Percentiles rank a stretch among this genome's conserved stretches.
These are phyloP conservation scores for Drosera spatulata DNA, from an alignment of 179 eudicot species.

Conservation along the genomic window DNA sequence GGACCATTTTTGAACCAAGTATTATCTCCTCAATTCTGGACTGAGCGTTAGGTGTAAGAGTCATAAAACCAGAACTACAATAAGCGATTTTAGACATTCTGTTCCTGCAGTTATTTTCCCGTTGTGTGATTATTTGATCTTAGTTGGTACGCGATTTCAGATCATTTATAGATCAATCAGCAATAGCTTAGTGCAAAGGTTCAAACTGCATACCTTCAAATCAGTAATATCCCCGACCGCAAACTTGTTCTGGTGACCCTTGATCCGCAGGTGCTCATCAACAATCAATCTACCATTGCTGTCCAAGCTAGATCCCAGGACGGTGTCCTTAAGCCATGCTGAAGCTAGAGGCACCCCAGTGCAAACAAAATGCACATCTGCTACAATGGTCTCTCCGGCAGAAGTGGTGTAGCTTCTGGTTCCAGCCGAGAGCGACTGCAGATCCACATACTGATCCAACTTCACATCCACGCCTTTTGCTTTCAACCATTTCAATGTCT, in stretches of 20 bases:
- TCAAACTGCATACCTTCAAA: constrained; percentile 14
- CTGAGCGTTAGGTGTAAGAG: no score
- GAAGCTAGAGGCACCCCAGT: constrained; percentile 40
- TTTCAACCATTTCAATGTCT: constrained; percentile 35
- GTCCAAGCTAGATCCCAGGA: constrained; percentile 26
- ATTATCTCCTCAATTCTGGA: no score
- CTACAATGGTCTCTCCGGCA: constrained; percentile 26
- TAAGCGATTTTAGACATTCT: no score
- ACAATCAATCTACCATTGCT: constrained; percentile 14
- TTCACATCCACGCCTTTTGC: constrained; percentile 34
- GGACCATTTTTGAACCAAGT: no score
- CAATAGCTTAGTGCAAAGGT: no score
- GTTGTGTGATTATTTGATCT: no score
- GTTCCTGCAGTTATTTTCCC: no score
- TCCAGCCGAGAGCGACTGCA: constrained; percentile 18
- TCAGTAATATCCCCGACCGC: constrained; percentile 53
- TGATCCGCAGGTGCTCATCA: constrained; percentile 34
- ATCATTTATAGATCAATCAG: no score
- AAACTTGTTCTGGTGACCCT: constrained; percentile 37
- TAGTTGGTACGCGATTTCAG: no score
- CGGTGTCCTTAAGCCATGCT: constrained; percentile 31
- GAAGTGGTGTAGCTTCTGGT: constrained; percentile 32
- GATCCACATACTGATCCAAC: constrained; percentile 24
- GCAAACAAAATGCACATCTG: constrained; percentile 42
- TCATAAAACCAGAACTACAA: no score